Percentiles rank a stretch among this genome's conserved stretches.
These are phyloP conservation scores for Stachybotrys chlorohalonatus DNA, from an alignment of 2,329 filamentous ascomycete genomes.

Conservation along the genomic window DNA sequence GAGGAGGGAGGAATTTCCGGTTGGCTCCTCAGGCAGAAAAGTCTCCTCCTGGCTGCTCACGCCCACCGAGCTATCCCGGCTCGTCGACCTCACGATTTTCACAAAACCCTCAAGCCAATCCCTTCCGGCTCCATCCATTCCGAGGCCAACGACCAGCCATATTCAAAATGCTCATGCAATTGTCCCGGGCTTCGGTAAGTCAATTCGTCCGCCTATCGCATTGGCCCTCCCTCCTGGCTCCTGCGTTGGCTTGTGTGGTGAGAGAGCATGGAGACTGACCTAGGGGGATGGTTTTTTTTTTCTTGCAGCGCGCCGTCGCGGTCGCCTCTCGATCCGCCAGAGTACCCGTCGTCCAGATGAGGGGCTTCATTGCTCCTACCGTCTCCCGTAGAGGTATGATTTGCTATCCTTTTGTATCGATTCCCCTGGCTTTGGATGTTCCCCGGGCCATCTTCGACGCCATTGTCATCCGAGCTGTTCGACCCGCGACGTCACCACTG, in stretches of 20 bases:
- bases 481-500: background rate
- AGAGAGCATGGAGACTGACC: too few relatives aligned
- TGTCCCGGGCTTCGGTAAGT: slow-evolving; percentile 48
- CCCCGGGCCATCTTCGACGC: background rate
- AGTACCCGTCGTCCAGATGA: slow-evolving; percentile 34
- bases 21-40: slow-evolving; percentile 6
- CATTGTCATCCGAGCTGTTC: background rate
- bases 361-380: slow-evolving; percentile 52
- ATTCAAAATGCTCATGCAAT: slow-evolving; percentile 46
- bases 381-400: slow-evolving; percentile 52
- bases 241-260: background rate
- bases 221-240: slow-evolving; percentile 4
- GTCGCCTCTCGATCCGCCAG: slow-evolving; percentile 35
- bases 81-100: slow-evolving; percentile 33
- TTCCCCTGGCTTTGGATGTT: slow-evolving; percentile 1
- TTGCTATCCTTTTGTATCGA: background rate
- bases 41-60: background rate
- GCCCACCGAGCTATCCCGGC: slow-evolving; percentile 15
- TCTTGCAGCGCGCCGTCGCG: slow-evolving; percentile 41
- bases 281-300: background rate
- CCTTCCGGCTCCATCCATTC: slow-evolving; percentile 27
- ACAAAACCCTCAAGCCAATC: slow-evolving; percentile 31
- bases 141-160: slow-evolving; percentile 33
- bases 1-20: background rate
- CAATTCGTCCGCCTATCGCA: background rate